Evolutionary conservation across 2,329 filamentous ascomycete genomes (phyloP), one percentile per base, ranked within the genome.

Genomic region (Phialophora tarda): DNA sequence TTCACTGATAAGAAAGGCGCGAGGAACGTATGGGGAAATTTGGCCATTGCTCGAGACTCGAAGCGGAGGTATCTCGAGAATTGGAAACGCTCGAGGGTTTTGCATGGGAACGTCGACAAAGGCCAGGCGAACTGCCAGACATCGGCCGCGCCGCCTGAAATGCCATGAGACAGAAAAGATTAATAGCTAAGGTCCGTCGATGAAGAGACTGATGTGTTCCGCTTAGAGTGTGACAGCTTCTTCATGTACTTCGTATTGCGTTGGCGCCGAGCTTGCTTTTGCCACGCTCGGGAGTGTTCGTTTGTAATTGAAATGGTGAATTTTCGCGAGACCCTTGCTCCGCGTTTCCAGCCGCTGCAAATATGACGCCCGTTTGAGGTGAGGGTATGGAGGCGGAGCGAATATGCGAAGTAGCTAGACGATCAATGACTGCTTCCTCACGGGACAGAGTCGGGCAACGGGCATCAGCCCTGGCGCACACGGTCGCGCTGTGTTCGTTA

Each of bases 1-100:
- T 12, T 50, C 10, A 8, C 48, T 41, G 59, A 61, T 61, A 61
- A 61, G 59, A 53, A 53, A 53, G 32, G 12, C 47, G 30, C 12
- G 11, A 61, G n/a, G 30, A 34, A 41, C 44, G 48, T 26, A 44
- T 61, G 28, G 47, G 47, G 48, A 54, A 41, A 21, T 23, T 61
- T 10, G 28, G 23, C 5, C 24, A 17, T 47, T 41, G 24, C 23
- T 14, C 6, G 47, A 26, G 48, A 61, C 59, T 24, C 30, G 21
- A 50, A 21, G n/a, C 8, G n/a, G 17, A 53, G 30, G 59, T 61
- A 54, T 53, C 59, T 28, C 30, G n/a, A 26, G 59, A 38, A 41
- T 53, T 21, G 28, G 30, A 41, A 61, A 61, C 14, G 32, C 44
- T 24, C 47, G 17, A 41, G 6, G 30, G 14, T 17, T 14, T 23